Conservation (phyloP, 345 rosid species). For the Turnera subulata region DNA sequence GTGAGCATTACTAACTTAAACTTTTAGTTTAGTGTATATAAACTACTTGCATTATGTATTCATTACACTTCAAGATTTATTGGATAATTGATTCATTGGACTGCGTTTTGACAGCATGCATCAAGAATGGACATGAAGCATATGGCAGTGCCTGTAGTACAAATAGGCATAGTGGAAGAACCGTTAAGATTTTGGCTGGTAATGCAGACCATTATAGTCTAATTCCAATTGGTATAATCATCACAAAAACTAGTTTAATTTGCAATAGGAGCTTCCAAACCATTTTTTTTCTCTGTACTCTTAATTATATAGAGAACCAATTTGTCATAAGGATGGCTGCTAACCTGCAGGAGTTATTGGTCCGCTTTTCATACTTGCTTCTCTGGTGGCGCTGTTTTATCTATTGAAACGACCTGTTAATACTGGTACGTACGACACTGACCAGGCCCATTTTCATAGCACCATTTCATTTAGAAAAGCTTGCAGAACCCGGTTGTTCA, state of each 20-base stretch:
- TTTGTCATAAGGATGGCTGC: not conserved
- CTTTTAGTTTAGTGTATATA: too few relatives aligned
- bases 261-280: too few relatives aligned
- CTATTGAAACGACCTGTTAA: constrained; percentile 46
- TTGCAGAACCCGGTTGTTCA: constrained; percentile 58
- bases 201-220: constrained; percentile 7
- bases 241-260: too few relatives aligned
- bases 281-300: too few relatives aligned
- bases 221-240: too few relatives aligned
- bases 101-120: constrained; percentile 43
- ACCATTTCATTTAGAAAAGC: constrained; percentile 63
- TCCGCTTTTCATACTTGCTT: constrained; percentile 40
- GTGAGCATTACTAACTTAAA: constrained; percentile 36
- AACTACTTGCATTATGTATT: too few relatives aligned
- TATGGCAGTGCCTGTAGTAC: constrained; percentile 42
- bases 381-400: constrained; percentile 48
- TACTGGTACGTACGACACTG: constrained; percentile 24
- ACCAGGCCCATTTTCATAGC: constrained; percentile 33
- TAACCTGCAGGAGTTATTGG: constrained; percentile 44
- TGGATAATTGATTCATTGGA: not conserved
- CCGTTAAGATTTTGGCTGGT: constrained; percentile 58
- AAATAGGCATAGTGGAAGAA: constrained; percentile 35
- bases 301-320: too few relatives aligned
- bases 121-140: constrained; percentile 49
- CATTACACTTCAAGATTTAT: too few relatives aligned